Percentiles rank a stretch among this genome's conserved stretches.
phyloP scores from a whole-genome alignment of 2,329 filamentous ascomycete species.

The Gaeumannomyces tritici region DNA sequence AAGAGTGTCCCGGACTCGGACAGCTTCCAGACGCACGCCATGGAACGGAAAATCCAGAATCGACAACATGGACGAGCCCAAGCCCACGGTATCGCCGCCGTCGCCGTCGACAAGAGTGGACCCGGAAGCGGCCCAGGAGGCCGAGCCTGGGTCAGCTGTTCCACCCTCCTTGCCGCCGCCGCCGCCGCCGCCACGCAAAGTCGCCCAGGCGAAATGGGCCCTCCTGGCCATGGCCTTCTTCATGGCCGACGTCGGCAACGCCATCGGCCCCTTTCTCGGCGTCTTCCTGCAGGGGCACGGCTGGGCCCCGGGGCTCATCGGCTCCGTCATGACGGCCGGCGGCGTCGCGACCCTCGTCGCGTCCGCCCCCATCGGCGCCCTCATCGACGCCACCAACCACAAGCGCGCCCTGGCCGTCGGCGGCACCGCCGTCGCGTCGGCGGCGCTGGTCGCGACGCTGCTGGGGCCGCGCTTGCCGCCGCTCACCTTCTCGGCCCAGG shows the following conservation, averaged over 20 bases:
- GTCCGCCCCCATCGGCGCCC: background rate
- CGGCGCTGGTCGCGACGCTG: conserved; percentile 33
- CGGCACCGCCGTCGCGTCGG: background rate
- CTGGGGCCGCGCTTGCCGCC: background rate
- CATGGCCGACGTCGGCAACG: background rate
- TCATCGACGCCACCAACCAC: background rate
- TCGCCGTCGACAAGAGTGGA: background rate
- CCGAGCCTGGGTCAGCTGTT: no score
- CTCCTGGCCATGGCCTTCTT: background rate
- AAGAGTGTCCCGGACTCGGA: no score
- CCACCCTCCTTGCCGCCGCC: background rate
- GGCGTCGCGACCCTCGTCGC: background rate
- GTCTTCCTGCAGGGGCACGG: background rate
- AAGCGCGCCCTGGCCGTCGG: background rate
- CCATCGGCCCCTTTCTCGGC: background rate
- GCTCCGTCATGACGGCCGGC: background rate
- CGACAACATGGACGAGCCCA: background rate
- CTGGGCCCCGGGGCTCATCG: background rate
- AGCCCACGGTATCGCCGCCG: background rate
- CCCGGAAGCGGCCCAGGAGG: background rate
- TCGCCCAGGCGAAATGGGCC: background rate
- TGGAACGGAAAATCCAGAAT: background rate
- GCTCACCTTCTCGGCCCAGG: background rate
- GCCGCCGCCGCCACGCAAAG: no score
- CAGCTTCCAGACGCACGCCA: no score